Evolutionary conservation across 768 basidiomycete genomes (phyloP).

Genomic region (Fibroporia radiculosa): DNA sequence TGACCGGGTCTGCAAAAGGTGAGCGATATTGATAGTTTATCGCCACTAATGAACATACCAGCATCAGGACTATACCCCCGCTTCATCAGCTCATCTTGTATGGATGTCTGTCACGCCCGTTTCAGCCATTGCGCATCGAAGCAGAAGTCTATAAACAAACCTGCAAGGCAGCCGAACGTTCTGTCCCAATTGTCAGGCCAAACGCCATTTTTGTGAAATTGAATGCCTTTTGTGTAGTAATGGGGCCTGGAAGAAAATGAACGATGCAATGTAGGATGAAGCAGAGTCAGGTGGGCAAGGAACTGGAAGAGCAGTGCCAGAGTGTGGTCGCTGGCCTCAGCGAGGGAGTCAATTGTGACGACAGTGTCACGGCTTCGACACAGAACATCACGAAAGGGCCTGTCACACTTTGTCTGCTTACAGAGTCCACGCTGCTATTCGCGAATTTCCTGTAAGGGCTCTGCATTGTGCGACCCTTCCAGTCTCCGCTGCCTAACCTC

Average conservation of each 20-base stretch:
- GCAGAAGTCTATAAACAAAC: slow-evolving; percentile 28
- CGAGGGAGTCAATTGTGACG: background rate
- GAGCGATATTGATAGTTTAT: background rate
- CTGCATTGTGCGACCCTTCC: too few relatives aligned
- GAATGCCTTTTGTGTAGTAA: too few relatives aligned
- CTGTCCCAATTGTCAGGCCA: slow-evolving; percentile 72
- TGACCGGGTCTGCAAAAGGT: slow-evolving; percentile 58
- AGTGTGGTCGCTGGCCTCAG: background rate
- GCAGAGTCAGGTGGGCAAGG: background rate
- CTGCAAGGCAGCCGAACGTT: slow-evolving; percentile 65
- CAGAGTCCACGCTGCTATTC: too few relatives aligned
- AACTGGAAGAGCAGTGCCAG: background rate
- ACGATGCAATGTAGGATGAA: background rate
- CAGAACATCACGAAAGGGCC: background rate
- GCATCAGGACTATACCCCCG: slow-evolving; percentile 70
- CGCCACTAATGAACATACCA: slow-evolving; percentile 38
- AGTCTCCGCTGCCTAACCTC: too few relatives aligned
- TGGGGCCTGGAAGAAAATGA: slow-evolving; percentile 1
- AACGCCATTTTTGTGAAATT: too few relatives aligned
- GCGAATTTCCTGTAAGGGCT: too few relatives aligned
- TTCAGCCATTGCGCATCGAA: slow-evolving; percentile 4
- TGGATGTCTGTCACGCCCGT: slow-evolving; percentile 47
- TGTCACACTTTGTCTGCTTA: too few relatives aligned
- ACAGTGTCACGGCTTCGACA: background rate
- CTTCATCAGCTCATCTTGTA: slow-evolving; percentile 73